Percentiles rank a stretch among this genome's conserved stretches.
Conservation (phyloP, 805 yeast genomes). For the Metschnikowia similis region DNA sequence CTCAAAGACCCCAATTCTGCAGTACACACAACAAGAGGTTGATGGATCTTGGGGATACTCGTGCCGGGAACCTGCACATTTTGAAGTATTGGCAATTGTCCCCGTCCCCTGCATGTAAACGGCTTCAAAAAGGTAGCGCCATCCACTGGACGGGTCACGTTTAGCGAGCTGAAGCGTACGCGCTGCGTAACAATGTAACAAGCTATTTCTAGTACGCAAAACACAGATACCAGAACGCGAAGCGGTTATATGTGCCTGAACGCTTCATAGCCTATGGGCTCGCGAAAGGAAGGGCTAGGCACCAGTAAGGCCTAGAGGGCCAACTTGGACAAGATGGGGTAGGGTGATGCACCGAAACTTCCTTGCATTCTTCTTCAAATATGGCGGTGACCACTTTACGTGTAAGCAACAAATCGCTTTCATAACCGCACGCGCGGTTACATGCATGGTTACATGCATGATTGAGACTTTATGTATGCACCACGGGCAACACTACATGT, state of each 20-base stretch:
- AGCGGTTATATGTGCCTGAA: neutral
- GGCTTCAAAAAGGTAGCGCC: neutral
- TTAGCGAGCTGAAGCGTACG: slow-evolving; percentile 1
- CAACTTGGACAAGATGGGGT: too few relatives aligned
- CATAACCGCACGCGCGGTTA: slow-evolving; percentile 2
- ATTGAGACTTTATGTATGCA: slow-evolving; percentile 1
- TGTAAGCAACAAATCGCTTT: neutral
- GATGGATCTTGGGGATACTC: neutral
- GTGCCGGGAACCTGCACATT: neutral
- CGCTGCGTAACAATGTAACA: slow-evolving; percentile 4
- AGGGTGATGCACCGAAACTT: neutral
- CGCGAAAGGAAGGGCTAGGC: too few relatives aligned
- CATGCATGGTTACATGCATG: slow-evolving; percentile 3
- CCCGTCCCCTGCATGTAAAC: neutral
- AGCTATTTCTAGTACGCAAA: neutral
- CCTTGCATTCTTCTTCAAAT: neutral
- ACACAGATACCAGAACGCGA: neutral
- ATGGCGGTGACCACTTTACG: neutral
- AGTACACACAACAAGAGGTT: neutral
- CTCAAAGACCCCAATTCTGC: neutral
- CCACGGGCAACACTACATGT: neutral
- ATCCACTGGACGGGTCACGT: neutral
- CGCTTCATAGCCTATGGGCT: neutral
- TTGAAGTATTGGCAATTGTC: neutral
- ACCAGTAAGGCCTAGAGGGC: too few relatives aligned